A percentile compares a stretch with the other conserved stretches of the same genome.
Conservation (phyloP, 768 basidiomycete genomes). For the Steccherinum ochraceum region DNA sequence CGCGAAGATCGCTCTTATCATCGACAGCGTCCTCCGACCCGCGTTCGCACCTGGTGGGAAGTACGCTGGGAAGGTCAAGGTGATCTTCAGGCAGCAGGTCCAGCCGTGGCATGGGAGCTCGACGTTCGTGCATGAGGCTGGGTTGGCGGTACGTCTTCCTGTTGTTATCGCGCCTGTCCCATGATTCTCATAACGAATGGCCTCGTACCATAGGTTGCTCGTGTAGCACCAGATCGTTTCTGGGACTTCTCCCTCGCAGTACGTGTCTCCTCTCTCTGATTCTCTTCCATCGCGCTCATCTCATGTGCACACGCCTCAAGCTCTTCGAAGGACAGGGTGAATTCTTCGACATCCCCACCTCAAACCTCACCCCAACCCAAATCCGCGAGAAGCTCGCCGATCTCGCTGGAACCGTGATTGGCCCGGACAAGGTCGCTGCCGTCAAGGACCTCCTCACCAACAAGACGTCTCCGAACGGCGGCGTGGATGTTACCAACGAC, state of each 20-base stretch:
- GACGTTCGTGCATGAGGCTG: conserved; percentile 75
- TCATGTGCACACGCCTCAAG: conserved; percentile 28
- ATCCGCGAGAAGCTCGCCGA: conserved; percentile 68
- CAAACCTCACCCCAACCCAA: conserved; percentile 59
- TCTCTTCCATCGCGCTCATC: not conserved
- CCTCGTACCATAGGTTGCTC: conserved; percentile 43
- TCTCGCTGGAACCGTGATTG: conserved; percentile 50
- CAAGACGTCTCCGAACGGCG: conserved; percentile 68
- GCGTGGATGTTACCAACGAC: conserved; percentile 76
- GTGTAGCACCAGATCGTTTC: conserved; percentile 68
- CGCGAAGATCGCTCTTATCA: conserved; percentile 52
- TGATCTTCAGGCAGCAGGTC: conserved; percentile 63
- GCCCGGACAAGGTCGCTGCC: conserved; percentile 38
- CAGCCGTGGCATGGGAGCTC: conserved; percentile 81
- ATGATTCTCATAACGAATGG: not conserved
- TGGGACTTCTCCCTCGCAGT: conserved; percentile 73
- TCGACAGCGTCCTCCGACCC: conserved; percentile 58
- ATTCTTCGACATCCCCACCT: conserved; percentile 75
- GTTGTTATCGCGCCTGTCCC: not conserved
- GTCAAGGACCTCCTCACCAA: conserved; percentile 60
- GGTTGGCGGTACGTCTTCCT: conserved; percentile 53
- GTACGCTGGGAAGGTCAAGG: conserved; percentile 69
- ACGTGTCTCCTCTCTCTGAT: conserved; percentile 12
- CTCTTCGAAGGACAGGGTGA: conserved; percentile 70
- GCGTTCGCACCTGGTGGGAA: conserved; percentile 49